These are phyloP conservation scores for Prunus yedoensis DNA, from an alignment of 331 rosid genomes.

Conservation along the genomic window DNA sequence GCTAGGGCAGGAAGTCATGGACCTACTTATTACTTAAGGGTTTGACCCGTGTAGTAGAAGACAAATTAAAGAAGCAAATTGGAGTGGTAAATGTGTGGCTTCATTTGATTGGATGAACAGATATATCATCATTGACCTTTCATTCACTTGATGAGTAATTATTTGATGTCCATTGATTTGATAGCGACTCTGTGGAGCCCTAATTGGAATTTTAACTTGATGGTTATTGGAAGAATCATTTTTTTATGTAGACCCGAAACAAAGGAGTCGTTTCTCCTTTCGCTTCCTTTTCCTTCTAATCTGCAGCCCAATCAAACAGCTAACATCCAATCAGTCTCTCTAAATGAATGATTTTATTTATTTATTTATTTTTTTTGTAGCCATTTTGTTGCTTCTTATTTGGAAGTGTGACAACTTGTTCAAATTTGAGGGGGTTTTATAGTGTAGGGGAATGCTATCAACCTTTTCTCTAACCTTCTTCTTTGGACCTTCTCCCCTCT, in stretches of 20 bases:
- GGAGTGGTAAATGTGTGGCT: background rate
- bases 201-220: background rate
- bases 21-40: background rate
- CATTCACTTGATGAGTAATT: conserved; percentile 1
- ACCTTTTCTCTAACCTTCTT: no score
- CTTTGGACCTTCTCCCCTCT: no score
- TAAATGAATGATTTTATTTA: no score
- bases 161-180: background rate
- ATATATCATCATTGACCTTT: background rate
- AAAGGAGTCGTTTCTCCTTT: background rate
- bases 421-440: background rate
- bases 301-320: background rate
- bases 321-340: no score
- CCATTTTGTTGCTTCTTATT: background rate
- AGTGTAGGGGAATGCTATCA: no score
- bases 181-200: background rate
- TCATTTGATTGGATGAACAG: background rate
- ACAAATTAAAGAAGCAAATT: conserved; percentile 9
- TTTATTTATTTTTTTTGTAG: no score
- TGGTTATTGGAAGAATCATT: background rate
- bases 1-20: background rate
- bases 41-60: background rate
- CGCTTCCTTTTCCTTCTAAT: background rate
- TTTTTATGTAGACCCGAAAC: background rate
- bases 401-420: background rate